These are phyloP conservation scores for Raddia distichophylla DNA, from an alignment of 176 grass and related monocot species.

Conservation along the genomic window DNA sequence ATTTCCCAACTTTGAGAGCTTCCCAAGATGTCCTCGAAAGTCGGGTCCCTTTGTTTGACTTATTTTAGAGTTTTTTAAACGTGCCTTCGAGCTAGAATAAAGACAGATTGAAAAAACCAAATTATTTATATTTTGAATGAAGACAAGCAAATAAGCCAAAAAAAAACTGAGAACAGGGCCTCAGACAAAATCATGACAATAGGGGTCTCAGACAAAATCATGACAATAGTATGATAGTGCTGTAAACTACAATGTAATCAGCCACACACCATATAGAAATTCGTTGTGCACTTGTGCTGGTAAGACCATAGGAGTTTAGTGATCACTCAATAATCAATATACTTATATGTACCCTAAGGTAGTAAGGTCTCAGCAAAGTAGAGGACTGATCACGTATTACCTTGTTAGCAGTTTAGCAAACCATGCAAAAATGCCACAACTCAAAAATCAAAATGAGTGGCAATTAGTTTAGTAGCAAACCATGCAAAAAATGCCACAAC, in stretches of 20 bases:
- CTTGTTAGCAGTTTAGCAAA: constrained; percentile 6
- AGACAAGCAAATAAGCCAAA: no score
- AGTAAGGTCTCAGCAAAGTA: neutral
- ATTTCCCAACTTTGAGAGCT: no score
- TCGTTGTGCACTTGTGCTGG: neutral
- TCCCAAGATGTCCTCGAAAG: no score
- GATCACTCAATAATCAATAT: neutral
- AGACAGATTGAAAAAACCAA: no score
- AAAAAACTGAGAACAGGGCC: no score
- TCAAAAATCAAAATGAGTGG: neutral
- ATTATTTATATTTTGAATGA: no score
- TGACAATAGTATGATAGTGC: constrained; percentile 7
- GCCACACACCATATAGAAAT: neutral
- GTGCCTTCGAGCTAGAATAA: no score
- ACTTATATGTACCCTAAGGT: neutral
- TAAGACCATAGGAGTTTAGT: neutral
- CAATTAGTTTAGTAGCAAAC: neutral
- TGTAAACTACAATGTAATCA: constrained; percentile 21
- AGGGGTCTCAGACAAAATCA: neutral
- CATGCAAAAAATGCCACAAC: neutral
- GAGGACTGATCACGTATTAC: neutral
- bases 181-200: constrained; percentile 14
- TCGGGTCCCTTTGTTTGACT: no score
- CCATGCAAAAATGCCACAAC: neutral
- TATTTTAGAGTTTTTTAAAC: no score